A percentile compares a stretch with the other conserved stretches of the same genome.
These are phyloP conservation scores for Ceratocystis colombiana DNA, from an alignment of 2,329 filamentous ascomycete genomes.

Conservation along the genomic window DNA sequence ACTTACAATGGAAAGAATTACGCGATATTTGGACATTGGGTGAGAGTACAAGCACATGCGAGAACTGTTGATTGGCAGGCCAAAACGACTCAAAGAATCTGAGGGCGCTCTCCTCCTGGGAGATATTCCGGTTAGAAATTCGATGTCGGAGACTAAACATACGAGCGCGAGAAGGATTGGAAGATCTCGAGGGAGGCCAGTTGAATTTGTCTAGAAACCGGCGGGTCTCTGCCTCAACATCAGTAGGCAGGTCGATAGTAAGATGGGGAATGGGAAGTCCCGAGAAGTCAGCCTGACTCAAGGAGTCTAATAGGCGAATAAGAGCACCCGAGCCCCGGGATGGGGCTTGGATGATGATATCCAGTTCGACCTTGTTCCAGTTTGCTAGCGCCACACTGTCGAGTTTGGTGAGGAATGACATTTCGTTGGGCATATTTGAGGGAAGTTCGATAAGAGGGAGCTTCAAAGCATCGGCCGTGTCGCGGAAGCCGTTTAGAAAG, in stretches of 20 bases:
- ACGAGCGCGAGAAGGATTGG: conserved; percentile 37
- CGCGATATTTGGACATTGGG: conserved; percentile 70
- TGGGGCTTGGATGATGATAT: conserved; percentile 73
- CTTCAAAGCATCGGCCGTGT: conserved; percentile 42
- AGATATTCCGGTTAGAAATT: conserved; percentile 50
- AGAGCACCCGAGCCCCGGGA: conserved; percentile 62
- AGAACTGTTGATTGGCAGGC: conserved; percentile 51
- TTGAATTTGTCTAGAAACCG: conserved; percentile 52
- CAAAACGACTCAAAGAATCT: conserved; percentile 83
- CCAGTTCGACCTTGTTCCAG: conserved; percentile 69
- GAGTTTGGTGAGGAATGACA: conserved; percentile 69
- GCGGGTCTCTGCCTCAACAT: conserved; percentile 55
- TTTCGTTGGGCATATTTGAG: conserved; percentile 47
- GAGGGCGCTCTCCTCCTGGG: conserved; percentile 59
- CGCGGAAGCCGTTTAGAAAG: conserved; percentile 52
- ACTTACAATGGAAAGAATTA: conserved; percentile 67
- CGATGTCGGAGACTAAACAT: conserved; percentile 64
- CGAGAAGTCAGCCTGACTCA: conserved; percentile 65
- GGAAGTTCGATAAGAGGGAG: conserved; percentile 69
- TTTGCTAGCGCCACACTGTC: conserved; percentile 63
- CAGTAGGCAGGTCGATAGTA: conserved; percentile 70
- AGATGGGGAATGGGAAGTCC: conserved; percentile 60
- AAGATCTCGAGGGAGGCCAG: conserved; percentile 49
- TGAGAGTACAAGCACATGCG: conserved; percentile 76
- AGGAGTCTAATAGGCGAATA: conserved; percentile 64